Conservation (phyloP, 164 flowering plant genomes). For the Piper betle region DNA sequence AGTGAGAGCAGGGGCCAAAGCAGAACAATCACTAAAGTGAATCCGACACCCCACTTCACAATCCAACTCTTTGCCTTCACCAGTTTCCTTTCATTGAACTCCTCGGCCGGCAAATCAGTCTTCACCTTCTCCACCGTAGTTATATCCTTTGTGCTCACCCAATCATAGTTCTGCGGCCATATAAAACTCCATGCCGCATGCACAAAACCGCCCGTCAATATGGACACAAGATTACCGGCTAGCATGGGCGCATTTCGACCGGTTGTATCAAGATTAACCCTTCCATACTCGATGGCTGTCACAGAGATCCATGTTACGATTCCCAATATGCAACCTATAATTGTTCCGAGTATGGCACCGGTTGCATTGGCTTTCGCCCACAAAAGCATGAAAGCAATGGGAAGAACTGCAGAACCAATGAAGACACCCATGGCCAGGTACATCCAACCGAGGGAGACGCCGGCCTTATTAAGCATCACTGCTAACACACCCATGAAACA, state of each 20-base stretch:
- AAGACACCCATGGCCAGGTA: slow-evolving; percentile 91
- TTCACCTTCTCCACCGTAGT: slow-evolving; percentile 70
- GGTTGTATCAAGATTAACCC: slow-evolving; percentile 77
- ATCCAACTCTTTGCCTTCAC: slow-evolving; percentile 69
- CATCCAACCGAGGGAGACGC: slow-evolving; percentile 96
- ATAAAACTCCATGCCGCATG: slow-evolving; percentile 59
- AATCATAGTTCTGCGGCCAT: slow-evolving; percentile 78
- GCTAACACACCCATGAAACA: slow-evolving; percentile 93
- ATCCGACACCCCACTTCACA: slow-evolving; percentile 85
- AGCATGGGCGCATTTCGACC: slow-evolving; percentile 96
- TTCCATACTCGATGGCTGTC: slow-evolving; percentile 55
- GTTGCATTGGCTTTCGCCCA: slow-evolving; percentile 79
- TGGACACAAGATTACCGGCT: slow-evolving; percentile 85
- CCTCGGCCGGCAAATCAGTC: slow-evolving; percentile 48
- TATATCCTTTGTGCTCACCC: slow-evolving; percentile 75
- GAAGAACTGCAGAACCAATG: slow-evolving; percentile 81
- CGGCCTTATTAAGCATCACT: slow-evolving; percentile 77
- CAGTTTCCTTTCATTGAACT: slow-evolving; percentile 58
- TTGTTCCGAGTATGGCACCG: slow-evolving; percentile 71
- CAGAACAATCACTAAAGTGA: slow-evolving; percentile 61
- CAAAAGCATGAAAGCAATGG: slow-evolving; percentile 88
- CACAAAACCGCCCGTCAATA: slow-evolving; percentile 63
- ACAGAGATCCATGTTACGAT: slow-evolving; percentile 64
- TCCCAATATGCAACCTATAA: slow-evolving; percentile 58
- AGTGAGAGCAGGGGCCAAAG: slow-evolving; percentile 82